A percentile compares a stretch with the other conserved stretches of the same genome.
Conservation (phyloP, 495 filamentous ascomycete species). For the Echria macrotheca region DNA sequence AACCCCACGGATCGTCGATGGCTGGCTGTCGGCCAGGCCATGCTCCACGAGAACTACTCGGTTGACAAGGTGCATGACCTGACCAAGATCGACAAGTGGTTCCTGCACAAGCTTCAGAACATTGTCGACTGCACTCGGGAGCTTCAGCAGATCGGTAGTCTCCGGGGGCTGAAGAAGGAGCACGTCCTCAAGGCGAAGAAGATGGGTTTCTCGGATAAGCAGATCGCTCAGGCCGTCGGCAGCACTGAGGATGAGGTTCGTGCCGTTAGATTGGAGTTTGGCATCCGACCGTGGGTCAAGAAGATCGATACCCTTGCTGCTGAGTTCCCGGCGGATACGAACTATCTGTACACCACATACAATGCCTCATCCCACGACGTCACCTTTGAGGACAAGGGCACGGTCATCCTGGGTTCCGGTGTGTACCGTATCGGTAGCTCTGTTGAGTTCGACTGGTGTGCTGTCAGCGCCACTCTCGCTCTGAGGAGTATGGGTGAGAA, state of each 20-base stretch:
- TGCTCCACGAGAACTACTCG: conserved; percentile 93
- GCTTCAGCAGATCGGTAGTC: conserved; percentile 79
- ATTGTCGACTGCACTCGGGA: conserved; percentile 85
- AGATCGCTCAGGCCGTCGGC: conserved; percentile 83
- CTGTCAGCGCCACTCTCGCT: conserved; percentile 85
- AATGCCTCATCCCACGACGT: conserved; percentile 95
- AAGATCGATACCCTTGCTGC: conserved; percentile 96
- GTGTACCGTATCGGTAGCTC: conserved; percentile 97
- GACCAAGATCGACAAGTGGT: conserved; percentile 96
- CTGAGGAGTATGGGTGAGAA: conserved; percentile 88
- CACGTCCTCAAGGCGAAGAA: conserved; percentile 88
- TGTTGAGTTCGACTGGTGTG: conserved; percentile 99
- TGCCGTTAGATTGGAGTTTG: conserved; percentile 76
- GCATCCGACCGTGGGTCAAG: conserved; percentile 87
- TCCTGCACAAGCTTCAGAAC: conserved; percentile 95
- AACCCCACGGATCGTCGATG: conserved; percentile 94
- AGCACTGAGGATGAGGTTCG: conserved; percentile 87
- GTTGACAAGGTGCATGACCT: conserved; percentile 87
- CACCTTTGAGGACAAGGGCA: conserved; percentile 89
- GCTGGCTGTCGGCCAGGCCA: conserved; percentile 95
- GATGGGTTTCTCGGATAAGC: conserved; percentile 92
- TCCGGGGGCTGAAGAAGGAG: conserved; percentile 82
- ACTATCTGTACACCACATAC: conserved; percentile 98
- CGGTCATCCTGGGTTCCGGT: conserved; percentile 83
- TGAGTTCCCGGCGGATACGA: conserved; percentile 95